These are phyloP conservation scores for Capsicum pubescens DNA, from an alignment of 257 asterid genomes.

Conservation along the genomic window DNA sequence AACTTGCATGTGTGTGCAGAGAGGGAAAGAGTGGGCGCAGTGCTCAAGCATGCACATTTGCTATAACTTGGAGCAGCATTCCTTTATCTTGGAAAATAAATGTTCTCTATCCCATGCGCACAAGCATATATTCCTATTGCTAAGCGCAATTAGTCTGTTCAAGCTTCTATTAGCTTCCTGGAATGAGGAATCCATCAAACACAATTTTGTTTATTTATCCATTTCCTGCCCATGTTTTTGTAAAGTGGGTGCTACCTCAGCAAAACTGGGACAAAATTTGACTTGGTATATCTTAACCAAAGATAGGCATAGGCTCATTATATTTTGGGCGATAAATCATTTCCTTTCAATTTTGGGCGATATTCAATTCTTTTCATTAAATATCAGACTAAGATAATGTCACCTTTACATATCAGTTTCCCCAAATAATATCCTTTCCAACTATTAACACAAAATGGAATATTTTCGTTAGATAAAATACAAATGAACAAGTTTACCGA, in stretches of 20 bases:
- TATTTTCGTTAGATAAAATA: neutral
- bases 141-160: neutral
- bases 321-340: neutral
- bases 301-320: neutral
- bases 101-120: constrained; percentile 10
- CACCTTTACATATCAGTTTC: neutral
- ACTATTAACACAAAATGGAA: constrained; percentile 16
- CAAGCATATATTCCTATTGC: neutral
- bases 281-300: neutral
- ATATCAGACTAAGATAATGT: neutral
- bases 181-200: neutral
- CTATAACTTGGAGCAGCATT: neutral
- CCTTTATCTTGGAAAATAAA: constrained; percentile 5
- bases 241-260: constrained; percentile 8
- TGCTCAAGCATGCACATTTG: constrained; percentile 14
- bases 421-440: neutral
- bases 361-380: constrained; percentile 2
- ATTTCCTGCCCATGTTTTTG: neutral
- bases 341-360: neutral
- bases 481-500: neutral
- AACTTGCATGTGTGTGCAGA: neutral
- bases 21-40: neutral
- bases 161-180: neutral
- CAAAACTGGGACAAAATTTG: neutral
- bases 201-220: neutral